A percentile compares a stretch with the other conserved stretches of the same genome.
Evolutionary conservation across 2,329 filamentous ascomycete species (phyloP).

Genomic region (Pestalotiopsis sp.): DNA sequence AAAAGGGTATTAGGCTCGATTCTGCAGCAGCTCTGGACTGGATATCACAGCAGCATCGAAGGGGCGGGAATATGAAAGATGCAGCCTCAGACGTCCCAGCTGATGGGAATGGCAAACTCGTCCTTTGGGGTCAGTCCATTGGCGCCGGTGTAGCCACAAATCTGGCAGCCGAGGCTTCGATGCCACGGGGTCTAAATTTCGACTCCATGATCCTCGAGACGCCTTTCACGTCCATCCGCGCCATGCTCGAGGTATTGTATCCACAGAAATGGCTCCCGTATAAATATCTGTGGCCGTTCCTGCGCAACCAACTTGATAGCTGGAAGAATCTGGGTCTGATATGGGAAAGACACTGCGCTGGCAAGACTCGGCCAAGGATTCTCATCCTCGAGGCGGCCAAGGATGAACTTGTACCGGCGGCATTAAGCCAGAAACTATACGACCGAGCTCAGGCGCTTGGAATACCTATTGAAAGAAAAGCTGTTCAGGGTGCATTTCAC

Average conservation of each 20-base stretch:
- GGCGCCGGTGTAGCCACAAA: conserved; percentile 73
- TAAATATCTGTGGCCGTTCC: conserved; percentile 72
- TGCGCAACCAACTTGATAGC: conserved; percentile 65
- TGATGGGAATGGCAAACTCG: conserved; percentile 36
- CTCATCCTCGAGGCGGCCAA: conserved; percentile 59
- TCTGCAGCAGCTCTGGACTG: conserved; percentile 66
- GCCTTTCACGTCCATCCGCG: conserved; percentile 70
- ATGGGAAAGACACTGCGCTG: conserved; percentile 30
- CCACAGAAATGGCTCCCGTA: conserved; percentile 82
- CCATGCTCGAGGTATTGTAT: conserved; percentile 73
- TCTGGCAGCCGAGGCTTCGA: conserved; percentile 47
- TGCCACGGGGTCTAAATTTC: conserved; percentile 41
- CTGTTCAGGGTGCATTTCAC: conserved; percentile 54
- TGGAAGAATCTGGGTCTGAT: conserved; percentile 52
- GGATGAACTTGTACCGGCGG: conserved; percentile 60
- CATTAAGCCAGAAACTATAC: conserved; percentile 49
- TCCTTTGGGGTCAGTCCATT: conserved; percentile 80
- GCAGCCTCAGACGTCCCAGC: background rate
- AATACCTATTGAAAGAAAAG: conserved; percentile 45
- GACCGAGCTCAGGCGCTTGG: conserved; percentile 50
- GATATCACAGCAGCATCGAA: conserved; percentile 54
- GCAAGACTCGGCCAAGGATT: conserved; percentile 35
- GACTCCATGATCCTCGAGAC: conserved; percentile 70
- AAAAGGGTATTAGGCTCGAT: conserved; percentile 71
- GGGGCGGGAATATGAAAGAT: no score